phyloP scores from a whole-genome alignment of 2,329 filamentous ascomycete genomes.

The Colletotrichum tanaceti region DNA sequence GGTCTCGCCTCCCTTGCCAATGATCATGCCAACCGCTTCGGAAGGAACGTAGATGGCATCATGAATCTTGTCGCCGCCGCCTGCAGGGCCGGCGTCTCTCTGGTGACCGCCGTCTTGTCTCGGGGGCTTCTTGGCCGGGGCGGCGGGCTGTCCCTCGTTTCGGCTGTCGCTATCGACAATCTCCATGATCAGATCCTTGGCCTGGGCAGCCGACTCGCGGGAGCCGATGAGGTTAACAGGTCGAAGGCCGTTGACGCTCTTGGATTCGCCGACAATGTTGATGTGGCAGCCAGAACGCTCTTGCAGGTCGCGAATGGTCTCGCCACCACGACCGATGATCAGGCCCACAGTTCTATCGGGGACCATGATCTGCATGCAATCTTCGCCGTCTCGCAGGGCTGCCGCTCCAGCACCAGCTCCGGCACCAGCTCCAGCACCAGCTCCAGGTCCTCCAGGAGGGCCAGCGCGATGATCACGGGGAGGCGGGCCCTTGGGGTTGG shows the following conservation, averaged over 20 bases:
- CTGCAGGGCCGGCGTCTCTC: slow-evolving; percentile 50
- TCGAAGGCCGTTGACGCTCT: slow-evolving; percentile 89
- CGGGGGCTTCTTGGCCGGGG: slow-evolving; percentile 45
- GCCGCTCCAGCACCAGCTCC: slow-evolving; percentile 45
- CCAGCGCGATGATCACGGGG: slow-evolving; percentile 51
- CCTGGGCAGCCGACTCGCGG: slow-evolving; percentile 77
- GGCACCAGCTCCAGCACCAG: slow-evolving; percentile 49
- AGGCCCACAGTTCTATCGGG: slow-evolving; percentile 92
- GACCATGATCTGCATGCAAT: slow-evolving; percentile 93
- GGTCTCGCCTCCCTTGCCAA: slow-evolving; percentile 92
- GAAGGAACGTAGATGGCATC: slow-evolving; percentile 88
- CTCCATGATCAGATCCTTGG: slow-evolving; percentile 90
- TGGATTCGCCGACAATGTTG: slow-evolving; percentile 93
- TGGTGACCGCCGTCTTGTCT: slow-evolving; percentile 48
- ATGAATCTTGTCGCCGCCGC: slow-evolving; percentile 74
- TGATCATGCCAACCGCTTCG: slow-evolving; percentile 95
- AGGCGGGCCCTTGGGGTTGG: slow-evolving; percentile 50
- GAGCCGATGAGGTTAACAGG: slow-evolving; percentile 92
- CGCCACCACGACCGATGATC: slow-evolving; percentile 92
- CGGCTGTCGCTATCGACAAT: slow-evolving; percentile 92
- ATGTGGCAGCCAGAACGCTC: slow-evolving; percentile 94
- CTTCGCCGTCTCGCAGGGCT: slow-evolving; percentile 80
- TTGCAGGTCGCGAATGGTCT: slow-evolving; percentile 92
- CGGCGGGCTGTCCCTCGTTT: slow-evolving; percentile 56
- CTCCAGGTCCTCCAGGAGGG: slow-evolving; percentile 45